Conservation (phyloP, 768 basidiomycete species). For the Ramaria rubella region DNA sequence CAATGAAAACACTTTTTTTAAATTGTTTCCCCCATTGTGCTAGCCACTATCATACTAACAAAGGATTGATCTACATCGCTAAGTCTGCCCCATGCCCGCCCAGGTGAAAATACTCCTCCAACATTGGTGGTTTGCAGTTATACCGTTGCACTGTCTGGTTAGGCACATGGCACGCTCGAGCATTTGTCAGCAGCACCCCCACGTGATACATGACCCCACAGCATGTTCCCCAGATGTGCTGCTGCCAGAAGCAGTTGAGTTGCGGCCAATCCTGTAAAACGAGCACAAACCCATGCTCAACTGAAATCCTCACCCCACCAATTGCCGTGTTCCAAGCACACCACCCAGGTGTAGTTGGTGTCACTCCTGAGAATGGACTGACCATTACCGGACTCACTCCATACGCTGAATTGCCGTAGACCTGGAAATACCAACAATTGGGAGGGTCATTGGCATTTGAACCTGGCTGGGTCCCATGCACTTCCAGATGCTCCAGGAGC, state of each 20-base stretch:
- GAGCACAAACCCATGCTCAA: conserved; percentile 26
- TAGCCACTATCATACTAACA: neutral
- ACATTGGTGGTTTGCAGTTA: conserved; percentile 16
- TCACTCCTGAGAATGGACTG: conserved; percentile 16
- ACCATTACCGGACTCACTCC: conserved; percentile 15
- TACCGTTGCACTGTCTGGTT: conserved; percentile 23
- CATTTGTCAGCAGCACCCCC: conserved; percentile 30
- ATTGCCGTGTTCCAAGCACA: conserved; percentile 22
- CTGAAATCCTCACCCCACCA: conserved; percentile 19
- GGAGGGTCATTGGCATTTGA: conserved; percentile 5
- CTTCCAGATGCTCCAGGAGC: conserved; percentile 7
- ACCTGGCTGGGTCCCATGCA: conserved; percentile 8
- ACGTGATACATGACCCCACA: conserved; percentile 23
- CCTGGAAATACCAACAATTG: conserved; percentile 11
- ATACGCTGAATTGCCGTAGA: conserved; percentile 25
- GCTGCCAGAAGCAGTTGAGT: too few relatives aligned
- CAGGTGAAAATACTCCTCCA: conserved; percentile 29
- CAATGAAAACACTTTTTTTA: neutral
- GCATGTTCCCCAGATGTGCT: conserved; percentile 15
- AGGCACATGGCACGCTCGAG: conserved; percentile 39
- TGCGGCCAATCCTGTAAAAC: conserved; percentile 19
- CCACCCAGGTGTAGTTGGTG: conserved; percentile 14
- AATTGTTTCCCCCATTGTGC: neutral
- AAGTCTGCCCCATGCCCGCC: too few relatives aligned
- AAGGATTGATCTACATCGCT: neutral